phyloP scores from a whole-genome alignment of 129 eudicot species.

The Saposhnikovia divaricata region DNA sequence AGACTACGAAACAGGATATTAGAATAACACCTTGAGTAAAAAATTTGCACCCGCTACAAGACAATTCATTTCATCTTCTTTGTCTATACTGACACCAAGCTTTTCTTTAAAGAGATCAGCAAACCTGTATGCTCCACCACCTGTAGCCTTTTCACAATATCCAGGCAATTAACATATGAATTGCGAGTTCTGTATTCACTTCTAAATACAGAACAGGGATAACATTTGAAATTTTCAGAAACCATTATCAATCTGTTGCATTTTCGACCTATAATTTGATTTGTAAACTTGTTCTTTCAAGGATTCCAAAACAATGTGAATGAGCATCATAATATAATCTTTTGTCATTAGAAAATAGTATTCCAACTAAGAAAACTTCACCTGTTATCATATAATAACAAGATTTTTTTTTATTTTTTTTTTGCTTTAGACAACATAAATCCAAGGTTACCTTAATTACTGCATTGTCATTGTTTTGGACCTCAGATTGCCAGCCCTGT shows the following conservation, averaged over 20 bases:
- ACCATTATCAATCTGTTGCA: neutral
- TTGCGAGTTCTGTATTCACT: neutral
- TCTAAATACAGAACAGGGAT: neutral
- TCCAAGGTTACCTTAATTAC: conserved; percentile 60
- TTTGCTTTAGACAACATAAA: neutral
- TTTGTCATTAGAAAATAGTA: neutral
- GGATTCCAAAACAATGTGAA: neutral
- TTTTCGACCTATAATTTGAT: neutral
- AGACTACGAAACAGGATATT: neutral
- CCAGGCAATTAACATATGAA: conserved; percentile 16
- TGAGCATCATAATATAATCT: neutral
- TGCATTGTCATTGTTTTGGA: conserved; percentile 49
- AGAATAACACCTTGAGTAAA: conserved; percentile 69
- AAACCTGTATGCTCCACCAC: conserved; percentile 97
- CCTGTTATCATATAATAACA: neutral
- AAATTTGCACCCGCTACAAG: conserved; percentile 98
- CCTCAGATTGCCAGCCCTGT: conserved; percentile 41
- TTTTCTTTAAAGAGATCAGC: conserved; percentile 88
- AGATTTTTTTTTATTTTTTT: no score
- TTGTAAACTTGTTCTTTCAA: neutral
- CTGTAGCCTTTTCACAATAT: conserved; percentile 83
- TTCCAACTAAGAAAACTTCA: neutral
- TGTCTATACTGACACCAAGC: conserved; percentile 92
- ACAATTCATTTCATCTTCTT: conserved; percentile 97
- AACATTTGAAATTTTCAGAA: neutral